Evolutionary conservation across 169 alveolate species (phyloP).

Genomic region (Cryptosporidium sp.): DNA sequence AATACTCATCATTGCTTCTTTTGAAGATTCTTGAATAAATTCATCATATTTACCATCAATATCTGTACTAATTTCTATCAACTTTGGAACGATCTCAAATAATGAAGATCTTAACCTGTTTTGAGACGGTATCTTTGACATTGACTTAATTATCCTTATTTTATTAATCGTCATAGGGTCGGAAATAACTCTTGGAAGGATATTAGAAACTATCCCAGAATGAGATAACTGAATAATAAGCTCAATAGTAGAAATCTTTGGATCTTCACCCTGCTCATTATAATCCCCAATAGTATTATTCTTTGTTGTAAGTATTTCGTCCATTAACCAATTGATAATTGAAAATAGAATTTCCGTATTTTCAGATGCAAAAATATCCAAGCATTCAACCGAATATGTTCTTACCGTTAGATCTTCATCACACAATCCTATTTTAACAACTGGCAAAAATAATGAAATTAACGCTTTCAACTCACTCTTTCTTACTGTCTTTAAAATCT

Average conservation of each 20-base stretch:
- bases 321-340: conserved; percentile 31
- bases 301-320: neutral
- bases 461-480: conserved; percentile 2
- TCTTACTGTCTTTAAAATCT: conserved; percentile 10
- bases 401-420: conserved; percentile 46
- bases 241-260: conserved; percentile 39
- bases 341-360: conserved; percentile 10
- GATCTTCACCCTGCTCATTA: neutral
- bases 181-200: conserved; percentile 32
- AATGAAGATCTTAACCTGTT: conserved; percentile 29
- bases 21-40: neutral
- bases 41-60: neutral
- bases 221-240: conserved; percentile 48
- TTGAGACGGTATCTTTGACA: conserved; percentile 58
- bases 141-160: conserved; percentile 11
- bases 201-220: conserved; percentile 33
- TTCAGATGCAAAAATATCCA: conserved; percentile 38
- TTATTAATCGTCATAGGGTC: neutral
- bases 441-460: conserved; percentile 15
- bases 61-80: conserved; percentile 1
- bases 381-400: conserved; percentile 31
- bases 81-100: conserved; percentile 35
- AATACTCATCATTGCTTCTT: conserved; percentile 32
- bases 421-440: conserved; percentile 13
- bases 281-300: neutral